These are phyloP conservation scores for Aspergillus fijiensis DNA, from an alignment of 2,329 filamentous ascomycete genomes.

Conservation along the genomic window DNA sequence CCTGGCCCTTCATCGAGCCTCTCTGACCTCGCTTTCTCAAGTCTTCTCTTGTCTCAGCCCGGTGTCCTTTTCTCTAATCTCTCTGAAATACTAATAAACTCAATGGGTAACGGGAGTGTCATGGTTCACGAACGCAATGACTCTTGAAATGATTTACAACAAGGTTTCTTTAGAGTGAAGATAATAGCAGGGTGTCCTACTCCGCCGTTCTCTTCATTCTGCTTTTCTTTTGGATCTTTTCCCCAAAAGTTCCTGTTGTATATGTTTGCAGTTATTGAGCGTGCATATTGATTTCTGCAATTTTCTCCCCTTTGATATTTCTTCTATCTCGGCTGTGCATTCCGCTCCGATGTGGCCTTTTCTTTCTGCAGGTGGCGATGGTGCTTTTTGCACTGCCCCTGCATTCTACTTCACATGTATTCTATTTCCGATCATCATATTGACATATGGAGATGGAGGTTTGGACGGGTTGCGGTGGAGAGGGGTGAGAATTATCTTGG, in stretches of 20 bases:
- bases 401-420: conserved; percentile 2
- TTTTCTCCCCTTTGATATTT: conserved; percentile 14
- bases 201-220: conserved; percentile 5
- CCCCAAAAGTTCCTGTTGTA: conserved; percentile 31
- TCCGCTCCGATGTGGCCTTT: conserved; percentile 8
- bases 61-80: conserved; percentile 14
- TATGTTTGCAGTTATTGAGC: conserved; percentile 39
- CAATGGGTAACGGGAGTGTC: conserved; percentile 31
- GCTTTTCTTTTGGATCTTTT: conserved; percentile 16
- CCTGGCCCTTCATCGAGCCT: conserved; percentile 4
- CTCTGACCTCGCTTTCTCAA: conserved; percentile 8
- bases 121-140: conserved; percentile 41
- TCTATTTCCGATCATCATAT: conserved; percentile 4
- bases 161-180: conserved; percentile 12
- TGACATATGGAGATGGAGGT: conserved; percentile 2
- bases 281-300: conserved; percentile 32
- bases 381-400: background rate
- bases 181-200: background rate
- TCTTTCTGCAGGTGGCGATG: background rate
- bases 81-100: conserved; percentile 20
- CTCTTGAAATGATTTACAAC: conserved; percentile 22
- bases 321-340: conserved; percentile 3
- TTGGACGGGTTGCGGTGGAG: conserved; percentile 1
- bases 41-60: conserved; percentile 8
- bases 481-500: background rate